phyloP scores from a whole-genome alignment of 345 rosid genomes.

The Murraya paniculata region DNA sequence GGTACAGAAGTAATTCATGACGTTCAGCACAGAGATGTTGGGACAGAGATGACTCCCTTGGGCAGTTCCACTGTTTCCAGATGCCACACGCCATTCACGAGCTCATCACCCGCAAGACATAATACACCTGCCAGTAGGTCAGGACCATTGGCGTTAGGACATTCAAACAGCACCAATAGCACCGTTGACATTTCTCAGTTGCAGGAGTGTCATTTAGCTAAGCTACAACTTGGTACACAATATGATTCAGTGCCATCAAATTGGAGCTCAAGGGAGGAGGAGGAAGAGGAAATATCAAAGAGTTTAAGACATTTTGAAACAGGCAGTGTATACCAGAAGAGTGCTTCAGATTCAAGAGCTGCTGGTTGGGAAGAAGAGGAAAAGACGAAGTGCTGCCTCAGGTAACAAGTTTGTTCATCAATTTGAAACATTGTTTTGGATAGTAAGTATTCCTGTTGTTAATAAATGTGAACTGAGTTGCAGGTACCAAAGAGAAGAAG shows the following conservation, averaged over 20 bases:
- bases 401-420: slow-evolving; percentile 35
- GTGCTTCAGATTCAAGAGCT: slow-evolving; percentile 60
- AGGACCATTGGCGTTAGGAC: slow-evolving; percentile 59
- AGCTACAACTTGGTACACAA: slow-evolving; percentile 60
- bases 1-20: slow-evolving; percentile 41
- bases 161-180: slow-evolving; percentile 27
- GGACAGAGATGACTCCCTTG: slow-evolving; percentile 92
- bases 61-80: slow-evolving; percentile 82
- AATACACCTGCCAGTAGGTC: slow-evolving; percentile 90
- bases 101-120: slow-evolving; percentile 80
- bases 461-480: slow-evolving; percentile 8
- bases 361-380: slow-evolving; percentile 79
- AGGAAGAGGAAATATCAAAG: slow-evolving; percentile 82
- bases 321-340: slow-evolving; percentile 40
- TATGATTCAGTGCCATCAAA: slow-evolving; percentile 58
- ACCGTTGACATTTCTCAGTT: slow-evolving; percentile 63
- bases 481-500: slow-evolving; percentile 95
- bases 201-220: slow-evolving; percentile 65
- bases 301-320: slow-evolving; percentile 80
- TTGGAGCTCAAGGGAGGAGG: slow-evolving; percentile 96
- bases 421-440: slow-evolving; percentile 2
- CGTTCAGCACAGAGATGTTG: slow-evolving; percentile 65
- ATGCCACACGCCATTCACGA: slow-evolving; percentile 72
- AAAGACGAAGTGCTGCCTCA: slow-evolving; percentile 74
- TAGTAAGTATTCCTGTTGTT: background rate